Conservation (phyloP, 139 green algal genomes). For the Volvox africanus region DNA sequence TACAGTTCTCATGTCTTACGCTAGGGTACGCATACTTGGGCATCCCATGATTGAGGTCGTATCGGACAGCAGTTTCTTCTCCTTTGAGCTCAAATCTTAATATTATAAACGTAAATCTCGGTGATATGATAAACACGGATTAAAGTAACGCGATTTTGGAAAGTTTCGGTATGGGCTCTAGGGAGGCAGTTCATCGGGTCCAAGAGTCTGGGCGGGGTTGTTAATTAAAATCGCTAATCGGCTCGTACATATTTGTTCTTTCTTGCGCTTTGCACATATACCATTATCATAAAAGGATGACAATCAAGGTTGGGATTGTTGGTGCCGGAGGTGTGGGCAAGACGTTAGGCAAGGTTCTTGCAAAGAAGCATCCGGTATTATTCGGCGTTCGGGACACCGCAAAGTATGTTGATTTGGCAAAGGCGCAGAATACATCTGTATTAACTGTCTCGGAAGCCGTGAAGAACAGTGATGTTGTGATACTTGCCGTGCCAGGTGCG, state of each 20-base stretch:
- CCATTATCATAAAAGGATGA: background rate
- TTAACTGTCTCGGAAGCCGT: constrained; percentile 11
- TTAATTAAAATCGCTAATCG: background rate
- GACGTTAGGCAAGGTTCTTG: constrained; percentile 25
- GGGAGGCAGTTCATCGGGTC: too few relatives aligned
- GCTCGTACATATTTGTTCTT: background rate
- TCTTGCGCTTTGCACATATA: background rate
- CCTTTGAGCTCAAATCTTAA: too few relatives aligned
- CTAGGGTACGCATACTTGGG: too few relatives aligned
- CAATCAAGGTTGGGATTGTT: constrained; percentile 43
- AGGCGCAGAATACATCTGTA: background rate
- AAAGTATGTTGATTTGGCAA: constrained; percentile 35
- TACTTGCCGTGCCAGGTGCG: constrained; percentile 40
- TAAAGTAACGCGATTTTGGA: background rate
- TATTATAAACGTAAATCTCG: background rate
- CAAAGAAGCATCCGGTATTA: background rate
- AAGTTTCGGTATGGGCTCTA: too few relatives aligned
- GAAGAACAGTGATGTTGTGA: constrained; percentile 26
- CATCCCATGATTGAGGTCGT: too few relatives aligned
- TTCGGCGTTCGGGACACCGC: constrained; percentile 4
- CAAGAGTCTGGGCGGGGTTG: too few relatives aligned
- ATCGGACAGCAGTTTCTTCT: too few relatives aligned
- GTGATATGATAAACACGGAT: background rate
- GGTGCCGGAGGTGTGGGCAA: constrained; percentile 46
- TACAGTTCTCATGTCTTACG: too few relatives aligned